Base-by-base conservation (phyloP, 1,139 yeast genomes). In the Geotrichum histeridarum region DNA sequence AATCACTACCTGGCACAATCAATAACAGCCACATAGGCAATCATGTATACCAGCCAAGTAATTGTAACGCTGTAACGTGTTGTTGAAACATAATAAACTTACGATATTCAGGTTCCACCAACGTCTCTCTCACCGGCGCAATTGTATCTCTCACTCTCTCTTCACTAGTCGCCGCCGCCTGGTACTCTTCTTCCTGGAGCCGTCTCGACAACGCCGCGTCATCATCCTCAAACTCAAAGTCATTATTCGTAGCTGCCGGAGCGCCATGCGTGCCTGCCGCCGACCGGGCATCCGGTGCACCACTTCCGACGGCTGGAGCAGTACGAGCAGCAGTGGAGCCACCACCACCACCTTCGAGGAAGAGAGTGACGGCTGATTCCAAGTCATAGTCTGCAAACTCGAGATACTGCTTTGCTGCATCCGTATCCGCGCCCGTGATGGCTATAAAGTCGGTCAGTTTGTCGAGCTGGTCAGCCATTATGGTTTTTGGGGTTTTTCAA, bases 311-410 rank as follows among this genome's bases (percentile, higher is more conserved):
- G 37, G 30, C 54, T 9, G 17, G 64, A 73, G 56, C 67, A 73
- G 67, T 58, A 63, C 73, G 57, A 12, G 66, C 3, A 22, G 27
- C 27, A 22, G 27, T 5, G 27, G 27, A 3, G 27, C 27, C 27
- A 22, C 27, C 72, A 38, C 74, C 78, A 32, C 87, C 89, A 54
- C 81, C 79, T 66, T 94, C 99, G 74, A 86, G 84, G 70, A 73
- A 93, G 49, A 93, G 73, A 9, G 90, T 82, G 7, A 93, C 88
- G 0, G 99, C 98, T 31, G 83, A 80, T 58, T 91, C 96, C 49
- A 93, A 68, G 67, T 89, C 82, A 56, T 84, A 83, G 51, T 84
- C 90, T 9, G 93, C 79, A 71, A 91, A 82, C 35, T 85, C 91
- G 46, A 93, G 71, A 66, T 85, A 93, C 64, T 84, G 90, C 57